Percentiles rank a stretch among this genome's conserved stretches.
These are phyloP conservation scores for Jimgerdemannia lactiflua DNA, from an alignment of 192 early-diverging fungal species.

Conservation along the genomic window DNA sequence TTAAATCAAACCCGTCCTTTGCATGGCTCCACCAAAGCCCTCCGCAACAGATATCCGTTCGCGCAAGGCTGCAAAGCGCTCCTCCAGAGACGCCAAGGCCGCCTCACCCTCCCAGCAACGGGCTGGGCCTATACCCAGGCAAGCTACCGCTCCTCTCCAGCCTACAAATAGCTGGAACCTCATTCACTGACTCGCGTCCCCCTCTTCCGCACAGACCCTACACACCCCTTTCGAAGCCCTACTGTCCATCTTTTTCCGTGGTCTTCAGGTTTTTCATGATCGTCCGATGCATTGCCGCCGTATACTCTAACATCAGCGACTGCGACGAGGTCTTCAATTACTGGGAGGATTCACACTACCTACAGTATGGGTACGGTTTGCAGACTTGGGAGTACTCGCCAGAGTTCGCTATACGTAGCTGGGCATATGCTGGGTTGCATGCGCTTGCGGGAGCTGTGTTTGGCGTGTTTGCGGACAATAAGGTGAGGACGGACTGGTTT, in stretches of 20 bases:
- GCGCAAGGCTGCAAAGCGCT: not conserved
- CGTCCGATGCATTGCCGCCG: conserved; percentile 49
- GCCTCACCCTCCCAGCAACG: too few relatives aligned
- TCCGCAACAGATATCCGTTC: not conserved
- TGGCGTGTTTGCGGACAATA: conserved; percentile 35
- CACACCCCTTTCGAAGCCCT: conserved; percentile 30
- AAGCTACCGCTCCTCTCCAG: not conserved
- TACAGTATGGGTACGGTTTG: conserved; percentile 79
- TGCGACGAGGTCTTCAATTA: conserved; percentile 95
- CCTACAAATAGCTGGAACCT: not conserved
- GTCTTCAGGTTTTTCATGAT: conserved; percentile 54
- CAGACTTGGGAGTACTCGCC: conserved; percentile 99
- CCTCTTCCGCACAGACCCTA: not conserved
- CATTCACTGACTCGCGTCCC: too few relatives aligned
- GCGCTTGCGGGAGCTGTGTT: conserved; percentile 40
- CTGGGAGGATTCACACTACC: conserved; percentile 93
- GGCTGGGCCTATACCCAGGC: not conserved
- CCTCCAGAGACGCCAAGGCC: too few relatives aligned
- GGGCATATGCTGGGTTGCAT: conserved; percentile 71
- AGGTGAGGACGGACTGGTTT: conserved; percentile 23
- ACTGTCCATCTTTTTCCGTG: conserved; percentile 33
- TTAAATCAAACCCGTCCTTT: too few relatives aligned
- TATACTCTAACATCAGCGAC: conserved; percentile 61
- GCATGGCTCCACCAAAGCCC: too few relatives aligned
- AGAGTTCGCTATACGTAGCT: conserved; percentile 85